Conservation (phyloP, 352 stramenopile species). For the Phytopythium sindhum region DNA sequence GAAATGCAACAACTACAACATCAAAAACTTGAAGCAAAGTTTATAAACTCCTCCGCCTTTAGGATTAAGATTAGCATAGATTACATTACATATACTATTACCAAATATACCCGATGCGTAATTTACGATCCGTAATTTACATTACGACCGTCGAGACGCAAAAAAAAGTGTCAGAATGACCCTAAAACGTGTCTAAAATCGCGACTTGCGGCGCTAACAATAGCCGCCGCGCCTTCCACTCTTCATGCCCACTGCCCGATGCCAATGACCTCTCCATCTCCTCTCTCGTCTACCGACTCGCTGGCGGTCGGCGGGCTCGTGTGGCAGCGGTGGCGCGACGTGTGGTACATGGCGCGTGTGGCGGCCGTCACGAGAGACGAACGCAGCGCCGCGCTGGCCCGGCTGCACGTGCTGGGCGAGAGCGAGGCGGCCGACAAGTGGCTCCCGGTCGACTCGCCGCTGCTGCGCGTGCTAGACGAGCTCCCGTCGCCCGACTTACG, state of each 20-base stretch:
- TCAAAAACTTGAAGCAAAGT: too few species aligned
- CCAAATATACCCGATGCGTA: too few species aligned
- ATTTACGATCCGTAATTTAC: too few species aligned
- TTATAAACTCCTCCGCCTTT: too few species aligned
- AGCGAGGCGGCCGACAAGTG: conserved; percentile 44
- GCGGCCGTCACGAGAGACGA: conserved; percentile 10
- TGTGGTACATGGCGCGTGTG: conserved; percentile 51
- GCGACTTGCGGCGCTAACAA: background rate
- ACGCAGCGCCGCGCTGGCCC: background rate
- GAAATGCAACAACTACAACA: too few species aligned
- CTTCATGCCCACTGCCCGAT: too few species aligned
- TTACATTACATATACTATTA: too few species aligned
- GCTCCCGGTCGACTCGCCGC: conserved; percentile 15
- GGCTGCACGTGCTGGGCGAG: conserved; percentile 47
- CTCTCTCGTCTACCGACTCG: background rate
- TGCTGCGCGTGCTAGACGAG: conserved; percentile 27
- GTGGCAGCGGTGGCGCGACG: conserved; percentile 35
- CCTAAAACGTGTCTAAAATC: too few species aligned
- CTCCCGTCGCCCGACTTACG: conserved; percentile 19
- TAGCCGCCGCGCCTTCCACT: background rate
- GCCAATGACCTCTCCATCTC: background rate
- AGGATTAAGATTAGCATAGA: too few species aligned
- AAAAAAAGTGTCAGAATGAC: too few species aligned
- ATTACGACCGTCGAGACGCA: too few species aligned
- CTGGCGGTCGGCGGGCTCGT: conserved; percentile 17